Percentiles rank a stretch among this genome's conserved stretches.
phyloP scores from a whole-genome alignment of 192 early-diverging fungal genomes.

The Backusella westeae region DNA sequence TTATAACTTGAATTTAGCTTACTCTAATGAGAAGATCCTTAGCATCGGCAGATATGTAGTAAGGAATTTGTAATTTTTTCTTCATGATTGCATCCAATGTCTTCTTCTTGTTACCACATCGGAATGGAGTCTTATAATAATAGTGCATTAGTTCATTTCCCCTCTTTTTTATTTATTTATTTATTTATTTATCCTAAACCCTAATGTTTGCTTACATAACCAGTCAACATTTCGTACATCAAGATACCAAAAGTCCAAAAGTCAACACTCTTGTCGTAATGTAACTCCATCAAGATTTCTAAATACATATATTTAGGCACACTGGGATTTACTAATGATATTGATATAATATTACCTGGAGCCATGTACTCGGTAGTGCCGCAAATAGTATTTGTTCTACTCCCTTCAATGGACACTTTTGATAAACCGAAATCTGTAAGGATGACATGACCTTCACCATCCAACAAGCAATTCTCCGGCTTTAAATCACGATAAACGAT shows the following conservation, averaged over 20 bases:
- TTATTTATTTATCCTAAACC: neutral
- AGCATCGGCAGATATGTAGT: slow-evolving; percentile 75
- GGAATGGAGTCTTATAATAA: slow-evolving; percentile 61
- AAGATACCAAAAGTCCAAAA: slow-evolving; percentile 92
- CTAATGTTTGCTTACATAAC: slow-evolving; percentile 38
- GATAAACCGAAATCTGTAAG: slow-evolving; percentile 93
- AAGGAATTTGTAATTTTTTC: slow-evolving; percentile 77
- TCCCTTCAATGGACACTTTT: slow-evolving; percentile 71
- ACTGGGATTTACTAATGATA: neutral
- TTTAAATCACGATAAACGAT: slow-evolving; percentile 90
- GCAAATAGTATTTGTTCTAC: slow-evolving; percentile 60
- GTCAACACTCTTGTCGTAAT: slow-evolving; percentile 79
- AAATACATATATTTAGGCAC: neutral
- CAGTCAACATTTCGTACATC: slow-evolving; percentile 91
- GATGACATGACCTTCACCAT: slow-evolving; percentile 76
- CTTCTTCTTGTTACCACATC: slow-evolving; percentile 75
- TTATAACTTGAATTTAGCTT: neutral
- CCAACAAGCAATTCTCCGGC: slow-evolving; percentile 73
- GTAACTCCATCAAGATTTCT: slow-evolving; percentile 60
- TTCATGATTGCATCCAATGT: slow-evolving; percentile 83
- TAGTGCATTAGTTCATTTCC: neutral
- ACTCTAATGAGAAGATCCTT: slow-evolving; percentile 74
- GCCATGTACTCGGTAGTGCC: slow-evolving; percentile 82
- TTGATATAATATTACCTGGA: slow-evolving; percentile 38
- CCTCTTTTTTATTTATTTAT: neutral